Evolutionary conservation across 495 filamentous ascomycete species (phyloP), one percentile per base, ranked within the genome.

Genomic region (Aspergillus nidulans): DNA sequence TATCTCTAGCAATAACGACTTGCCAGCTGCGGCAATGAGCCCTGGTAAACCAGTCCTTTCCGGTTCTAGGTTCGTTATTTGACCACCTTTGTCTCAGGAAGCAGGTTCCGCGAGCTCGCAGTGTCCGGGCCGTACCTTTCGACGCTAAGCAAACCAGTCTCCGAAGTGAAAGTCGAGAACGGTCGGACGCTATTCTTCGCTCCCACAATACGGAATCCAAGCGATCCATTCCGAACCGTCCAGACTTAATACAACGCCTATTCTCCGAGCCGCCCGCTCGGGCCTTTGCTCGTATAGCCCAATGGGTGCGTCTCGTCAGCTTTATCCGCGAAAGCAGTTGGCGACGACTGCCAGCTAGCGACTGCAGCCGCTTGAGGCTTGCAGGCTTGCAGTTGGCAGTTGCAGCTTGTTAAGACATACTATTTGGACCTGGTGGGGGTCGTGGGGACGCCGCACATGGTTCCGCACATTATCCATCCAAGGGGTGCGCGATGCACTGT

Each of bases 391-490:
- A 12, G 30, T 12, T 34, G 9, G 30, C 30, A 39, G n/a, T 18
- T 18, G n/a, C n/a, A 18, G 36, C 46, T 23, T 1, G 18, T 10
- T 8, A 12, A 39, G 16, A 39, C 26, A n/a, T 10, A 13, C 21
- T 49, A 32, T 49, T 38, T 49, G 47, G 30, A 38, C 34, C 47
- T 20, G 20, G 47, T 49, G 47, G 47, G n/a, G 32, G 18, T n/a
- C 32, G 30, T 49, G 28, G 46, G 30, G 30, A 38, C 20, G 26
- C 46, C 47, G 47, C 45, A 49, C 3, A 43, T 47, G 47, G 47
- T 38, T 49, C 47, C 47, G 46, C 46, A 36, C 9, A 12, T 38
- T 49, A 49, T 36, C 18, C n/a, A 49, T 49, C 19, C 28, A 18
- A 36, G 45, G 12, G 13, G 23, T 15, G 23, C 42, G 13, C 13